Percentiles rank a stretch among this genome's conserved stretches.
Evolutionary conservation across 306 rosid genomes (phyloP).

Genomic region (Lathyrus tuberosus): DNA sequence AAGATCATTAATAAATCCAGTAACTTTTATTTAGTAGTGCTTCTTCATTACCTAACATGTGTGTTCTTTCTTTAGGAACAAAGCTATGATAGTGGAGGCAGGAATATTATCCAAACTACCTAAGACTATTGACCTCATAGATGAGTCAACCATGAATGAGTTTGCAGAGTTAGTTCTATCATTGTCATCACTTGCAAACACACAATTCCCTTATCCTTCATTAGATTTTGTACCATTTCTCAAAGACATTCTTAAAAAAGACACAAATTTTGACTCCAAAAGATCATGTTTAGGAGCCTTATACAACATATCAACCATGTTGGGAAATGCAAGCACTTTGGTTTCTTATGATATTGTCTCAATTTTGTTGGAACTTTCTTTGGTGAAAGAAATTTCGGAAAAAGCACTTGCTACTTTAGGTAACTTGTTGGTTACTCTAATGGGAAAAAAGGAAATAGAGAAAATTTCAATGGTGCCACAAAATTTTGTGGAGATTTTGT

Average conservation of each 20-base stretch:
- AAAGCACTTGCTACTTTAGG: slow-evolving; percentile 80
- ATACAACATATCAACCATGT: slow-evolving; percentile 66
- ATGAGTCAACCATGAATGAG: slow-evolving; percentile 61
- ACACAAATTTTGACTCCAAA: slow-evolving; percentile 55
- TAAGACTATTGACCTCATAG: slow-evolving; percentile 52
- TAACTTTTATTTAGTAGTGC: too few relatives aligned
- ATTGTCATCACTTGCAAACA: slow-evolving; percentile 71
- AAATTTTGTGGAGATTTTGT: slow-evolving; percentile 67
- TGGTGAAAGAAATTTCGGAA: slow-evolving; percentile 58
- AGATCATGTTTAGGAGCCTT: slow-evolving; percentile 63
- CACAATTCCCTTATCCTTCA: slow-evolving; percentile 61
- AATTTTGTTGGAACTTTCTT: slow-evolving; percentile 51
- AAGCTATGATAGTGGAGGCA: slow-evolving; percentile 82
- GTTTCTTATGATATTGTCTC: slow-evolving; percentile 67
- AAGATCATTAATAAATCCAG: too few relatives aligned
- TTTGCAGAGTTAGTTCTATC: slow-evolving; percentile 63
- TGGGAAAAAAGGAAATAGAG: slow-evolving; percentile 86
- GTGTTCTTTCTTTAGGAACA: slow-evolving; percentile 64
- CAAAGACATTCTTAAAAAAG: slow-evolving; percentile 46
- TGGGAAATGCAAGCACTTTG: slow-evolving; percentile 64
- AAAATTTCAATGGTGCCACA: slow-evolving; percentile 59
- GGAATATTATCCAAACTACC: slow-evolving; percentile 76
- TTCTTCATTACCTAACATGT: slow-evolving; percentile 34
- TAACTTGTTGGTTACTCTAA: slow-evolving; percentile 72
- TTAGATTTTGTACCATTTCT: slow-evolving; percentile 60